Base-by-base conservation (phyloP, 345 rosid species). In the Lepidium aucheri region DNA sequence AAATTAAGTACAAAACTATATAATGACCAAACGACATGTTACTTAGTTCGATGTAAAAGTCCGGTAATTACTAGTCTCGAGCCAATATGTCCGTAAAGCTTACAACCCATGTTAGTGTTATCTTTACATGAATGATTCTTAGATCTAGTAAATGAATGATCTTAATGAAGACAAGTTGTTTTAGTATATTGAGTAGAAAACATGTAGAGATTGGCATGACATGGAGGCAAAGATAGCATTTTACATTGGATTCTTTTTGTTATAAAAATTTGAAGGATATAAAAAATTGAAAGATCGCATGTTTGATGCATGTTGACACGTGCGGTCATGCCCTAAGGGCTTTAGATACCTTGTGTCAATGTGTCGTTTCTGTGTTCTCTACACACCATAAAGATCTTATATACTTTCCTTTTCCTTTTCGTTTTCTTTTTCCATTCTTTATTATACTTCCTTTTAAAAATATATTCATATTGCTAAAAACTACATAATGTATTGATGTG, bases 281-380 rank as follows among this genome's bases (percentile, higher is more conserved):
- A 20, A 1, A 20, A 9, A 13, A 12, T 17, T 33, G 57, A 59
- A 34, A 61, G 44, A 62, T 66, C 28, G 39, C 53, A 65, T 47
- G 42, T 64, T 47, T 72, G 60, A 34, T 69, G 74, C 76, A 73
- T 73, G 72, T 73, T 66, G 67, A 73, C 77, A 73, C 77, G 72
- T 73, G 77, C 49, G 63, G 57, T 61, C 77, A 67, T 60, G 64
- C 69, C 46, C 64, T 53, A 6, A 28, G 32, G 32, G 1, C 32
- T 28, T 28, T 36, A 62, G 73, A 74, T 74, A 67, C 77, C 68
- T 74, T 74, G 69, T 74, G 77, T 67, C 57, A 63, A 28, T 63
- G 41, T 44, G 50, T 16, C 35, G 74, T 60, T 63, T 35, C 16
- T 28, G 13, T 7, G 22, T 40, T 49, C 70, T 65, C 61, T 28